Conservation (phyloP, 2,329 filamentous ascomycete genomes). For the Tolypocladium ovalisporum region DNA sequence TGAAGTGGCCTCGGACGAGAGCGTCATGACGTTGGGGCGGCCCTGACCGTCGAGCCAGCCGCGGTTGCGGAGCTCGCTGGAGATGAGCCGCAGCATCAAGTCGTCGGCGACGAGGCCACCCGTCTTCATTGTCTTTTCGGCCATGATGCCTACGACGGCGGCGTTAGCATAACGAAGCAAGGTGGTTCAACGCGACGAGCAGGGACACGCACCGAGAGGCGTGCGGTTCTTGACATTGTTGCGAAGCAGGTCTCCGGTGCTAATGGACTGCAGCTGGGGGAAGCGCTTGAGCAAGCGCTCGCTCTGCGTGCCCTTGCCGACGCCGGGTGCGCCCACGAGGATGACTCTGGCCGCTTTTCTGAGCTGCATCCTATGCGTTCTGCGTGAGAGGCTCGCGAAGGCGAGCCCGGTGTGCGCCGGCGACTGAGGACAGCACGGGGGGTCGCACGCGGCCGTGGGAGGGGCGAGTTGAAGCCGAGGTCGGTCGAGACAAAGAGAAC, state of each 20-base stretch:
- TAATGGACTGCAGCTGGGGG: constrained; percentile 81
- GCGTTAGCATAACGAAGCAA: constrained; percentile 2
- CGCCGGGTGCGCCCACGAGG: constrained; percentile 88
- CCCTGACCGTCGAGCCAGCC: constrained; percentile 62
- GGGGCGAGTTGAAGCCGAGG: background rate
- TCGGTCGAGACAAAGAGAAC: background rate
- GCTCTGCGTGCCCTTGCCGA: constrained; percentile 93
- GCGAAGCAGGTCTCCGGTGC: constrained; percentile 83
- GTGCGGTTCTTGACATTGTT: constrained; percentile 87
- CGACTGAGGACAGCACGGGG: background rate
- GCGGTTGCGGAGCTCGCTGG: constrained; percentile 73
- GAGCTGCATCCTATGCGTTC: constrained; percentile 47
- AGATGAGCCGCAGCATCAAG: constrained; percentile 85
- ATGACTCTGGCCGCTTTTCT: constrained; percentile 82
- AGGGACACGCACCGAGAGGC: constrained; percentile 53
- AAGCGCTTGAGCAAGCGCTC: constrained; percentile 79
- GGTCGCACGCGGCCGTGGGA: background rate
- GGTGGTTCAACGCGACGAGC: background rate
- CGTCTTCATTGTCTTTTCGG: constrained; percentile 76
- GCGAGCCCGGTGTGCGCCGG: background rate
- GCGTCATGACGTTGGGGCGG: constrained; percentile 38
- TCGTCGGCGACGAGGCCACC: constrained; percentile 86
- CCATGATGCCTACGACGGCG: constrained; percentile 61
- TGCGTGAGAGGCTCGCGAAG: background rate
- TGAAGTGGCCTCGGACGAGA: constrained; percentile 30